These are phyloP conservation scores for Teratosphaeria epicoccoides DNA, from an alignment of 2,329 filamentous ascomycete genomes.

Conservation along the genomic window DNA sequence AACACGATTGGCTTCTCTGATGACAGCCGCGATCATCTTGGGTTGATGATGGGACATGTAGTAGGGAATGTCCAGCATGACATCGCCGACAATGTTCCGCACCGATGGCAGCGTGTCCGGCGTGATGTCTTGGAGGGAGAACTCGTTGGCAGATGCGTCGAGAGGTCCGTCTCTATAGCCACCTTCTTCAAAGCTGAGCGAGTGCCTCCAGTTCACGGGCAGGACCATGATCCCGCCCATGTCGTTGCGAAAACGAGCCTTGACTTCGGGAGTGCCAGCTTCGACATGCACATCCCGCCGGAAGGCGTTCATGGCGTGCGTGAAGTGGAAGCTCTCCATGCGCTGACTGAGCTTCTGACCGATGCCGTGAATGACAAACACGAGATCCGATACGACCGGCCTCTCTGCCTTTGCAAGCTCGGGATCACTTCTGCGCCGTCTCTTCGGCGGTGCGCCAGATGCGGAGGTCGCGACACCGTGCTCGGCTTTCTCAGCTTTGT, in stretches of 20 bases:
- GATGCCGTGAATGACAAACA: conserved; percentile 89
- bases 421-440: conserved; percentile 38
- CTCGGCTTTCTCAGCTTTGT: conserved; percentile 32
- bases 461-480: conserved; percentile 36
- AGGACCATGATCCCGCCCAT: conserved; percentile 88
- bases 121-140: conserved; percentile 77
- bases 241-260: conserved; percentile 60
- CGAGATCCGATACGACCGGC: conserved; percentile 70
- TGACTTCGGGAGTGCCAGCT: conserved; percentile 62
- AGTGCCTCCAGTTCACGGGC: conserved; percentile 88
- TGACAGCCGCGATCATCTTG: conserved; percentile 84
- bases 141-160: conserved; percentile 51
- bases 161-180: conserved; percentile 44
- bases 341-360: conserved; percentile 92
- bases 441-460: conserved; percentile 31
- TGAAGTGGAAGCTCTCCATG: conserved; percentile 95
- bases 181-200: conserved; percentile 75
- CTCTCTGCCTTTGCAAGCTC: conserved; percentile 54
- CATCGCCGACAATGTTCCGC: conserved; percentile 84
- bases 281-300: conserved; percentile 79
- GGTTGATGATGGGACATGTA: conserved; percentile 94
- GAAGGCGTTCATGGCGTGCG: conserved; percentile 86
- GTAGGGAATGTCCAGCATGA: conserved; percentile 97
- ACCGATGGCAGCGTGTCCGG: conserved; percentile 82
- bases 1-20: conserved; percentile 87